These are phyloP conservation scores for Yamadazyma phyllophila DNA, from an alignment of 805 yeast genomes.

Conservation along the genomic window DNA sequence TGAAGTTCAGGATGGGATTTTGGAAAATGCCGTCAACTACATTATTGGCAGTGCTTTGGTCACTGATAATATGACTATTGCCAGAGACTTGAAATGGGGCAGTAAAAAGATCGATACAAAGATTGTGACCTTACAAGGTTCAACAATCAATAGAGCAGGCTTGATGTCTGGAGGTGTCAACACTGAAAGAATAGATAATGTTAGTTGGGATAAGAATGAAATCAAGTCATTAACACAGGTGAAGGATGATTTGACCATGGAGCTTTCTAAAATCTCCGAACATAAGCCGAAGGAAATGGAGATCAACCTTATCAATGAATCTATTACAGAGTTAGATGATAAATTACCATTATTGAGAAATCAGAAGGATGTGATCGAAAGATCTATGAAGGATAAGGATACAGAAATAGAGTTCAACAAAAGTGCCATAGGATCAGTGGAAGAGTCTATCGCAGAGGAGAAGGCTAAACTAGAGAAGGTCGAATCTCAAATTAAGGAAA, in stretches of 20 bases:
- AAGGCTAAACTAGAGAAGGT: slow-evolving; percentile 13
- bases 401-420: slow-evolving; percentile 54
- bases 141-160: slow-evolving; percentile 80
- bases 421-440: slow-evolving; percentile 13
- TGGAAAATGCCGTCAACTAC: slow-evolving; percentile 76
- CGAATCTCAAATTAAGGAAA: slow-evolving; percentile 21
- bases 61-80: slow-evolving; percentile 67
- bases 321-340: slow-evolving; percentile 34
- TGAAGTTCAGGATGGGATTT: slow-evolving; percentile 57
- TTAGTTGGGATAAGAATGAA: slow-evolving; percentile 70
- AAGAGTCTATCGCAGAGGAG: slow-evolving; percentile 16
- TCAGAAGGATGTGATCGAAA: slow-evolving; percentile 41
- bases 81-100: slow-evolving; percentile 72
- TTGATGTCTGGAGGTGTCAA: slow-evolving; percentile 88
- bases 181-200: slow-evolving; percentile 36
- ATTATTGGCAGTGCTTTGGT: slow-evolving; percentile 78
- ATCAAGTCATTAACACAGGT: slow-evolving; percentile 49
- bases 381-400: slow-evolving; percentile 44
- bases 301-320: slow-evolving; percentile 58
- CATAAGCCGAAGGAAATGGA: slow-evolving; percentile 52
- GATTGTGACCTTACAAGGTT: slow-evolving; percentile 79
- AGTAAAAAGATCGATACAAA: slow-evolving; percentile 52
- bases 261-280: slow-evolving; percentile 48
- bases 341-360: slow-evolving; percentile 45
- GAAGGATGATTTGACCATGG: slow-evolving; percentile 51